These are phyloP conservation scores for Euphrasia confusa DNA, from an alignment of 257 asterid species.

Conservation along the genomic window DNA sequence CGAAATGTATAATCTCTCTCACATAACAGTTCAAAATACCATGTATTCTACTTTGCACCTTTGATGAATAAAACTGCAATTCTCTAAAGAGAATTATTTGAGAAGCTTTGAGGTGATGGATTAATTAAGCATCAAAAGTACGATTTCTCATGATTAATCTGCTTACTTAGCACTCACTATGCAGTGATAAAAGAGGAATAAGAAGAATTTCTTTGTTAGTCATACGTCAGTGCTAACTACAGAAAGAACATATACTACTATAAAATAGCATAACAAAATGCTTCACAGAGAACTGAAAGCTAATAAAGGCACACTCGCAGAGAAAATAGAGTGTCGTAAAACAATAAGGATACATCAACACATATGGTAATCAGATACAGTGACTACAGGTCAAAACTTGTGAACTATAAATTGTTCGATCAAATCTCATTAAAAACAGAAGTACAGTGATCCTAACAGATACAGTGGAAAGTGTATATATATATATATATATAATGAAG, in stretches of 20 bases:
- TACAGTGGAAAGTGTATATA: neutral
- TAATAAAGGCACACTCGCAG: neutral
- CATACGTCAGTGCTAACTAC: slow-evolving; percentile 4
- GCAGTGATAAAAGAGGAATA: slow-evolving; percentile 7
- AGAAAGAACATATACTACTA: slow-evolving; percentile 4
- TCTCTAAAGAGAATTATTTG: neutral
- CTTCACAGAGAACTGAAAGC: neutral
- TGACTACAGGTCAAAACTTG: neutral
- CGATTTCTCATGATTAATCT: neutral
- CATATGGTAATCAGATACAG: neutral
- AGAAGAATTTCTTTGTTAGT: slow-evolving; percentile 6
- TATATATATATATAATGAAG: neutral
- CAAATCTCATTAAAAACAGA: slow-evolving; percentile 3
- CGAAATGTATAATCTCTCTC: slow-evolving; percentile 15
- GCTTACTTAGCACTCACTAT: slow-evolving; percentile 7
- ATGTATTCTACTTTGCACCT: slow-evolving; percentile 9
- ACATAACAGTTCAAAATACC: slow-evolving; percentile 3
- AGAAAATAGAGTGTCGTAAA: too few relatives aligned
- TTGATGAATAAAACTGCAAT: neutral
- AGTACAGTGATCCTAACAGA: neutral
- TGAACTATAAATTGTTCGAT: neutral
- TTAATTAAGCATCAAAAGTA: neutral
- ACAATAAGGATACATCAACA: too few relatives aligned
- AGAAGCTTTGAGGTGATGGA: slow-evolving; percentile 5
- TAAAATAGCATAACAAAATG: neutral